Base-by-base conservation (phyloP, 1,139 yeast species). In the Sugiyamaella pinicola region DNA sequence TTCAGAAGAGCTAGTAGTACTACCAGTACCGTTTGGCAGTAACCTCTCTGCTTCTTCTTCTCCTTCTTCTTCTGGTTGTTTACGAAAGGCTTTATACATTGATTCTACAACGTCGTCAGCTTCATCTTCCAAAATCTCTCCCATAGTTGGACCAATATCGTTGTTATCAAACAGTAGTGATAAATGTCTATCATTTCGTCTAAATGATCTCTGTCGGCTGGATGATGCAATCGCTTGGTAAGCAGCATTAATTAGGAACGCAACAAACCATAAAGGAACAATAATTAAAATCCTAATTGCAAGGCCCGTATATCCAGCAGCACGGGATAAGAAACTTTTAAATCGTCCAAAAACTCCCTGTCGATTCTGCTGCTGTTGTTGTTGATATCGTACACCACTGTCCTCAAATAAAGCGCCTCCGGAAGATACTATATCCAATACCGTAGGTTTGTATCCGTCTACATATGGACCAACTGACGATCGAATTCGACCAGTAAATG, bases 41-140 rank as follows among this genome's bases (percentile, higher is more conserved):
- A n/a, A n/a, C n/a, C 35, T 19, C 21, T 19, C 18, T 17, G 24
- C 21, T 45, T n/a, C 31, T 26, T 7, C 31, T 26, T 7, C 31
- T 26, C 12, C 31, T 7, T 26, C 31, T 7, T 26, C 55, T 21
- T 40, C 46, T 18, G 58, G 54, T 28, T 29, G 47, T 35, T 51
- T 52, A 39, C 49, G 51, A 17, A 69, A 63, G 3, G 69, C 67
- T 17, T 58, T 51, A 55, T 68, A 67, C 55, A 69, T 59, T 17
- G 63, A 54, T 53, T 70, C 74, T 28, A 84, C 78, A 51, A 83
- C 75, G 24, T 68, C 73, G 54, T 82, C 85, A 22, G 83, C 81
- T 50, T 78, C 81, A 57, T 80, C 84, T 46, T 76, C 78, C 15
- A 69, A 59, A 34, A 57, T 49, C 37, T 61, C 64, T 18, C 59